phyloP scores from a whole-genome alignment of 2,329 filamentous ascomycete genomes.

The Pseudocercospora musae region DNA sequence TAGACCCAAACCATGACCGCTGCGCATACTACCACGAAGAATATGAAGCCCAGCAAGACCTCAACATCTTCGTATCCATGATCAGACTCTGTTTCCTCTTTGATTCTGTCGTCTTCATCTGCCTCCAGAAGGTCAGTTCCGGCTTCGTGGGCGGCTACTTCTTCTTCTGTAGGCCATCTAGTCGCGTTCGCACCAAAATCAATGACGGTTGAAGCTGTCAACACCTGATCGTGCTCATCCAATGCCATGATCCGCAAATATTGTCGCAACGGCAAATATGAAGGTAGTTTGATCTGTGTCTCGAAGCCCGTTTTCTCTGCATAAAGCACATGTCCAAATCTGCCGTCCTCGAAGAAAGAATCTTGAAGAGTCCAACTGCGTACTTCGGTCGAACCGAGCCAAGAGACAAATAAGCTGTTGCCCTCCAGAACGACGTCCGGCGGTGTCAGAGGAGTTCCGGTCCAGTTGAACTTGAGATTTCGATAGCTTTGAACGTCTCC shows the following conservation, averaged over 20 bases:
- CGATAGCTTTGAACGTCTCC: constrained; percentile 48
- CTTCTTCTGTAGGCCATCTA: neutral
- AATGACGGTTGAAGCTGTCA: constrained; percentile 4
- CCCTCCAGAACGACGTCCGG: constrained; percentile 27
- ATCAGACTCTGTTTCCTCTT: neutral
- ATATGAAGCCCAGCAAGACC: constrained; percentile 3
- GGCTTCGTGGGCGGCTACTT: neutral
- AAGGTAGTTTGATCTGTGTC: constrained; percentile 14
- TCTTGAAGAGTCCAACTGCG: constrained; percentile 46
- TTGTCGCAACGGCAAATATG: constrained; percentile 7
- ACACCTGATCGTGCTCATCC: constrained; percentile 10
- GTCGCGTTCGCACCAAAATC: constrained; percentile 6
- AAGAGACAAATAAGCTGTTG: constrained; percentile 47
- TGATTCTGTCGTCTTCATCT: neutral
- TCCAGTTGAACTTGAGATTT: constrained; percentile 51
- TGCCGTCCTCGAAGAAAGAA: constrained; percentile 5
- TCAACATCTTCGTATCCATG: constrained; percentile 5
- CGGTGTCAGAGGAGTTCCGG: constrained; percentile 31
- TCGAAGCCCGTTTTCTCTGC: constrained; percentile 23
- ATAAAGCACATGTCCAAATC: constrained; percentile 7
- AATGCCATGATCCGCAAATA: constrained; percentile 25
- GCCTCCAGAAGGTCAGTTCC: neutral
- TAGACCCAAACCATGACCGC: constrained; percentile 1
- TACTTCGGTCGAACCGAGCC: constrained; percentile 47
- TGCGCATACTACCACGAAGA: constrained; percentile 1